These are phyloP conservation scores for Colletotrichum eremochloae DNA, from an alignment of 2,329 filamentous ascomycete genomes.

Conservation along the genomic window DNA sequence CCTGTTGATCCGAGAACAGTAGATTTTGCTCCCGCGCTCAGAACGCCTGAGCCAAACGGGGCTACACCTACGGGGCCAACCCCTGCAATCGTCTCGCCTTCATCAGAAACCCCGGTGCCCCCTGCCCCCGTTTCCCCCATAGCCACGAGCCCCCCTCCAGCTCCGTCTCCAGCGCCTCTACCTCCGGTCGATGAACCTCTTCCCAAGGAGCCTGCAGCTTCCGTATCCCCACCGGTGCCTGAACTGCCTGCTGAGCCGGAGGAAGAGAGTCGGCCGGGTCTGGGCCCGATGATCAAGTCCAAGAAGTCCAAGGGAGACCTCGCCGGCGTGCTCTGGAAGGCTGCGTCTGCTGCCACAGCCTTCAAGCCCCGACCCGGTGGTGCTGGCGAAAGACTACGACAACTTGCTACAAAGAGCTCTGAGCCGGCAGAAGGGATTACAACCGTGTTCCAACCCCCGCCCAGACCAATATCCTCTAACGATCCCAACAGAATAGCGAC, in stretches of 20 bases:
- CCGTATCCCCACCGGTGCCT: constrained; percentile 37
- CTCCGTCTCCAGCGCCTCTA: constrained; percentile 16
- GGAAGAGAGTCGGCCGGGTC: constrained; percentile 74
- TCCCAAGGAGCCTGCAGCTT: constrained; percentile 41
- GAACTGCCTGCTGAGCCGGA: constrained; percentile 48
- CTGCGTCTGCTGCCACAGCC: constrained; percentile 72
- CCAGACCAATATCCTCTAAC: constrained; percentile 56
- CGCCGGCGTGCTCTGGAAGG: constrained; percentile 83
- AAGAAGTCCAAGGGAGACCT: constrained; percentile 80
- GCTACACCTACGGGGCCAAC: constrained; percentile 28
- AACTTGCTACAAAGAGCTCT: constrained; percentile 66
- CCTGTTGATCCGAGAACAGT: constrained; percentile 19
- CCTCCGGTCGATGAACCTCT: constrained; percentile 20
- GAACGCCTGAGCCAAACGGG: constrained; percentile 36
- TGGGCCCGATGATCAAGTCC: constrained; percentile 92
- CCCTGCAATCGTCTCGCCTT: constrained; percentile 22
- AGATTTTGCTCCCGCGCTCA: constrained; percentile 31
- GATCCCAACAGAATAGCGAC: constrained; percentile 52
- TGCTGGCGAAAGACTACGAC: constrained; percentile 82
- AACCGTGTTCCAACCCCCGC: constrained; percentile 85
- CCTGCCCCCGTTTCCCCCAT: constrained; percentile 35
- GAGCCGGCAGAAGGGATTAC: constrained; percentile 78
- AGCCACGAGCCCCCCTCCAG: constrained; percentile 14
- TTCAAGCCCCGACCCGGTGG: constrained; percentile 93
- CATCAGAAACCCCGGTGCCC: constrained; percentile 29